Base-by-base conservation (phyloP, 495 filamentous ascomycete genomes). In the Penicillium daleae region DNA sequence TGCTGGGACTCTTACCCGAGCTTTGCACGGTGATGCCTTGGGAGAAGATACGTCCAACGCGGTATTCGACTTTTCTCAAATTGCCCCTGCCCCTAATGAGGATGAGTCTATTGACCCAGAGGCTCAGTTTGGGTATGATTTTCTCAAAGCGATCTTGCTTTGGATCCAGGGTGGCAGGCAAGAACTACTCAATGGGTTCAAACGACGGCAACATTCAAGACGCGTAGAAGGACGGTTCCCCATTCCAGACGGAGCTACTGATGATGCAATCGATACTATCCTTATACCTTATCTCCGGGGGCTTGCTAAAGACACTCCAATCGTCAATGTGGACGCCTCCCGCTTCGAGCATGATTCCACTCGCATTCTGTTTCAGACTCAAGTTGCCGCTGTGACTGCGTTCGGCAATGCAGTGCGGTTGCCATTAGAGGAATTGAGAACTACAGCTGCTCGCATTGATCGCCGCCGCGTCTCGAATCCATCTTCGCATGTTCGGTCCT, bases 81-180 rank as follows among this genome's bases (percentile, higher is more conserved):
- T 89, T 3, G 61, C 51, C 8, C 80, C 83, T 6, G 78, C 82
- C 2, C 81, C 80, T 6, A 80, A 76, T 7, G 85, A 87, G 57
- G 67, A 74, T 32, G 72, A 75, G 40, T 66, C 72, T 0, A 70
- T 82, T 19, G 68, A 77, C n/a, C 69, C 64, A 8, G 64, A 76
- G 6, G 69, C 80, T 26, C 83, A 85, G 54, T 85, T 85, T 64
- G 74, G 78, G n/a, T 88, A 88, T 62, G 87, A 89, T 56, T 90
- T 90, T 65, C 62, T 89, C 3, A 86, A 83, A 70, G 86, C 87
- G 3, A 87, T 89, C 21, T 50, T 87, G 5, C 80, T 89, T 6
- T 90, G 86, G 82, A 68, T 89, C 4, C 83, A 85, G 48, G 83
- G 82, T 5, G 87, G 87, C 10, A 69, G 82, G 22, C 76, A 79